phyloP scores from a whole-genome alignment of 2,329 filamentous ascomycete species.

The Monilinia laxa region DNA sequence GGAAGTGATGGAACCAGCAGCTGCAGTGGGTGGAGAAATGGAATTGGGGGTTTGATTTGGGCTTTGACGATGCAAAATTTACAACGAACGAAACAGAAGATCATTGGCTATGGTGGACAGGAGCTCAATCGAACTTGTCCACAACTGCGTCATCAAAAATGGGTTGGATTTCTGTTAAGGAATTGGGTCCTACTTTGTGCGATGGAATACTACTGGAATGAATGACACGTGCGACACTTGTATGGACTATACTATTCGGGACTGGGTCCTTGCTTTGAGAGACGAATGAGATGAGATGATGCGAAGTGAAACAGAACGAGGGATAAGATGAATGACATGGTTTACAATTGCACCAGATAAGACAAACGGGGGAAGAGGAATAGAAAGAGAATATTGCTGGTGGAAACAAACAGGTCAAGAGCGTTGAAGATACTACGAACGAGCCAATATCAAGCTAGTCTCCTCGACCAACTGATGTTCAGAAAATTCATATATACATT shows the following conservation, averaged over 20 bases:
- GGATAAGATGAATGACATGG: not conserved
- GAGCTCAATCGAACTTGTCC: not conserved
- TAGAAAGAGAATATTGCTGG: not conserved
- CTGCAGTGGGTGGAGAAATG: not conserved
- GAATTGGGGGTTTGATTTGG: not conserved
- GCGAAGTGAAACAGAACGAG: not conserved
- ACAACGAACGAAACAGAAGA: not conserved
- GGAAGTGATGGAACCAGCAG: not conserved
- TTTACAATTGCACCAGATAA: not conserved
- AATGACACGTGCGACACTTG: not conserved
- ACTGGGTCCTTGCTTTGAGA: not conserved
- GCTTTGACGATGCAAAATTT: not conserved
- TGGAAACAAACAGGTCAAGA: too few relatives aligned
- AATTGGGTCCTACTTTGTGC: not conserved
- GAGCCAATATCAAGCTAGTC: not conserved
- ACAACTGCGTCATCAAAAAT: not conserved
- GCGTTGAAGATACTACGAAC: not conserved
- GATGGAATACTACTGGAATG: not conserved
- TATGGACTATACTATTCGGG: not conserved
- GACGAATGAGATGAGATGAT: not conserved
- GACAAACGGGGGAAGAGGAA: not conserved
- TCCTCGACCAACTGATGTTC: not conserved
- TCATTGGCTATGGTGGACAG: not conserved
- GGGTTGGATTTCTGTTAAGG: constrained; percentile 1
- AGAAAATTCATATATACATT: not conserved